These are phyloP conservation scores for Xerocomus tenax DNA, from an alignment of 1,284 basidiomycete species.

Conservation along the genomic window DNA sequence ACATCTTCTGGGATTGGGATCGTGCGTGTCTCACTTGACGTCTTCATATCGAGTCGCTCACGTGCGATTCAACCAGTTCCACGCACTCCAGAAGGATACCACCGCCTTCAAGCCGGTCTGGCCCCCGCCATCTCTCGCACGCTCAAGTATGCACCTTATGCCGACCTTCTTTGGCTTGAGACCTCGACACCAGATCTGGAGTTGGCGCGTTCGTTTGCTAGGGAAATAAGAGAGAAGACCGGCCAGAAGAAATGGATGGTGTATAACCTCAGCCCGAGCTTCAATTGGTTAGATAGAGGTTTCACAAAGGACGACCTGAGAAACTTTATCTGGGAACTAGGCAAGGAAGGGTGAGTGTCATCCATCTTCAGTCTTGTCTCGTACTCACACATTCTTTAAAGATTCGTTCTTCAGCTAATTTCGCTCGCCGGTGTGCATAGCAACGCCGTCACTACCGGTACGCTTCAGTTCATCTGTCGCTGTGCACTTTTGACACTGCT, in stretches of 20 bases:
- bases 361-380: constrained; percentile 12
- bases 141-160: constrained; percentile 71
- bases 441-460: constrained; percentile 73
- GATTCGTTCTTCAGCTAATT: constrained; percentile 77
- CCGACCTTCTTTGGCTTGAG: constrained; percentile 85
- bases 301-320: constrained; percentile 72
- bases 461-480: constrained; percentile 15
- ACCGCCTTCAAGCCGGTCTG: constrained; percentile 80
- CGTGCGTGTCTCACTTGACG: constrained; percentile 37
- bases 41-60: constrained; percentile 1
- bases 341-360: constrained; percentile 66
- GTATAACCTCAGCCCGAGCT: constrained; percentile 91
- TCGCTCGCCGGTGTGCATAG: constrained; percentile 85
- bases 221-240: constrained; percentile 60
- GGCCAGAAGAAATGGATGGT: constrained; percentile 62
- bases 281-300: constrained; percentile 85
- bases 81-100: constrained; percentile 86
- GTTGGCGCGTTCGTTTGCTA: constrained; percentile 73
- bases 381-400: constrained; percentile 24
- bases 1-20: constrained; percentile 84
- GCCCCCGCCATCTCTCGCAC: constrained; percentile 78
- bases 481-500: constrained; percentile 3
- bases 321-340: constrained; percentile 87
- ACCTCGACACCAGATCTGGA: constrained; percentile 78
- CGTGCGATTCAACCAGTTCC: constrained; percentile 46